phyloP scores from a whole-genome alignment of 2,329 filamentous ascomycete species.

The Teratosphaeria nubilosa region DNA sequence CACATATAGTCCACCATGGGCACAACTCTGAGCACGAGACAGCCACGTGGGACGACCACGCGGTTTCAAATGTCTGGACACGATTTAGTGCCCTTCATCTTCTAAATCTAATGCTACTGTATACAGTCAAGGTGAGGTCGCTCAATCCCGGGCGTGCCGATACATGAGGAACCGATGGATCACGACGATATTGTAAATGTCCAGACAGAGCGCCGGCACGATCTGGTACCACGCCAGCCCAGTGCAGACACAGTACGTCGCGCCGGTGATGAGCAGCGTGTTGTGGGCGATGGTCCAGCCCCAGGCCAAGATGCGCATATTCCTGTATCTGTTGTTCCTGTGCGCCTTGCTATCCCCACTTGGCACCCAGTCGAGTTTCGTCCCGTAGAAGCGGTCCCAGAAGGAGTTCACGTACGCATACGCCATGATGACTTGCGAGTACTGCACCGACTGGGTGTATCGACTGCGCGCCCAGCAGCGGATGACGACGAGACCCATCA shows the following conservation, averaged over 20 bases:
- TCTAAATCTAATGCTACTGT: no score
- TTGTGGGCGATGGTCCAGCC: background rate
- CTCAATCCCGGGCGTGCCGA: background rate
- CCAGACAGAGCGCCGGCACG: background rate
- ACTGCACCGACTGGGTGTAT: background rate
- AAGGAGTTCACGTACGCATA: background rate
- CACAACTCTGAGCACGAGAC: no score
- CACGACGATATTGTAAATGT: background rate
- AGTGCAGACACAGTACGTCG: background rate
- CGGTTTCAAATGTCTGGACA: no score
- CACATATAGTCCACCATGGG: no score
- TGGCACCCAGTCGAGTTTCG: background rate
- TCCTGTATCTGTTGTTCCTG: background rate
- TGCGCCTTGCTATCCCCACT: background rate
- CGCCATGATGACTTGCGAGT: background rate
- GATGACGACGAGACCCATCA: background rate
- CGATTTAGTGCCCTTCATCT: no score
- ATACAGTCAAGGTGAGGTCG: background rate
- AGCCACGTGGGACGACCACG: no score
- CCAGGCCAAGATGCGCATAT: background rate
- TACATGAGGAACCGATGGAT: background rate
- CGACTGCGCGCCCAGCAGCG: background rate
- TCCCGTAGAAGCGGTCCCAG: background rate
- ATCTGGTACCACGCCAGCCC: background rate
- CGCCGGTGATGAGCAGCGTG: background rate